Evolutionary conservation across 2,329 filamentous ascomycete genomes (phyloP), one percentile per base, ranked within the genome.

Genomic region (Exserohilum rostratum): DNA sequence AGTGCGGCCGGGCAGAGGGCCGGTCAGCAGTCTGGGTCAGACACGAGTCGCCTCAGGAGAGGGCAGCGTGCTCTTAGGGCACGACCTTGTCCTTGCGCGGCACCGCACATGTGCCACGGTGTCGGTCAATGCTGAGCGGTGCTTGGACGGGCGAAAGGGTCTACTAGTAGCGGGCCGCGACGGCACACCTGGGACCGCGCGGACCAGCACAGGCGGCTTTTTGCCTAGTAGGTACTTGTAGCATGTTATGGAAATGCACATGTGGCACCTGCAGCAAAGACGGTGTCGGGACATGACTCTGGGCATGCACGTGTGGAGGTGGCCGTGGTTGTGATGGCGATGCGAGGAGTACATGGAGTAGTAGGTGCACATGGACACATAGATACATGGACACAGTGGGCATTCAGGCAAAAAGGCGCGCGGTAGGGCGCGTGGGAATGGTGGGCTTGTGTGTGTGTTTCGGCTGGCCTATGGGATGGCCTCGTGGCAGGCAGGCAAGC

Each of bases 31-130:
- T 37, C 29, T 38, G 40, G 40, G 10, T 31, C 30, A 42, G 44
- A 53, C 44, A 40, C 22, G 33, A 31, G 29, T 45, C 33, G 39
- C 47, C 30, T 49, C 52, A 42, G 35, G 34, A 30, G 37, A 50
- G 20, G 11, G 22, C 15, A 27, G 17, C 4, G 27, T 18, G 44
- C 11, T 29, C 20, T 29, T 15, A 46, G 29, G 7, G 50, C 22
- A 49, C 45, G 40, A 20, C 25, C 31, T 42, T 47, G 34, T 42
- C 46, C 57, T 57, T 61, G 60, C 60, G 46, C 34, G 25, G 58
- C 57, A 58, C 58, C 38, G 50, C 60, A 37, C 39, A 53, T 57
- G 66, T 66, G 59, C 48, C 51, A 66, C 67, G 55, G 44, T 38
- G 50, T 52, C 37, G 50, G 62, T 60, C 57, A 57, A 60, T 50